phyloP scores from a whole-genome alignment of 768 basidiomycete species.

The Leccinum rimulosum region DNA sequence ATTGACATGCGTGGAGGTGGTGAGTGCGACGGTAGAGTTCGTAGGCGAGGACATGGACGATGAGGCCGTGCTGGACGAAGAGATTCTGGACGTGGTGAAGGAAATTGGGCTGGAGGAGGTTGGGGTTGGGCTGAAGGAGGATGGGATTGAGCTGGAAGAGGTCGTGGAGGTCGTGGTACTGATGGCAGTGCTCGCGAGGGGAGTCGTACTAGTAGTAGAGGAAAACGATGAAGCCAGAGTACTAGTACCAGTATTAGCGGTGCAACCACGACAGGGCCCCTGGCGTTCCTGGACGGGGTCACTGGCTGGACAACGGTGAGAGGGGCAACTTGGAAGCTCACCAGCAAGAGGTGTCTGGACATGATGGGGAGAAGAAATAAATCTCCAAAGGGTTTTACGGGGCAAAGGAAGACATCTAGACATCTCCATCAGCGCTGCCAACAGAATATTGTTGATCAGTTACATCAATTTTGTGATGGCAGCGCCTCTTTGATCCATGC shows the following conservation, averaged over 20 bases:
- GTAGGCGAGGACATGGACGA: neutral
- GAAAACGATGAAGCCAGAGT: no score
- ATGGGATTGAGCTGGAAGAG: neutral
- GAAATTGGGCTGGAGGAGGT: no score
- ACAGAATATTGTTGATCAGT: no score
- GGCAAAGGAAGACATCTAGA: neutral
- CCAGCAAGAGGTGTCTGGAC: neutral
- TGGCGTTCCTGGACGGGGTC: slow-evolving; percentile 5
- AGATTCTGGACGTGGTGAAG: neutral
- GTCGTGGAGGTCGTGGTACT: neutral
- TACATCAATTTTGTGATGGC: slow-evolving; percentile 7
- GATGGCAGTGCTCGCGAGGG: neutral
- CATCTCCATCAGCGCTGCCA: neutral
- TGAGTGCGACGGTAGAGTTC: slow-evolving; percentile 5
- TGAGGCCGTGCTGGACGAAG: neutral
- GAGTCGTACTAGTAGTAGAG: neutral
- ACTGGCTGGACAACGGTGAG: neutral
- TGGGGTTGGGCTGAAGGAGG: neutral
- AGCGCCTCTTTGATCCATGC: slow-evolving; percentile 20
- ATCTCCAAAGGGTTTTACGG: neutral
- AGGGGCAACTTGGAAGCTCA: neutral
- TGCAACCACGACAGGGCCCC: neutral
- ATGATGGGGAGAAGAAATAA: neutral
- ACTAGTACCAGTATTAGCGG: neutral
- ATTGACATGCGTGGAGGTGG: slow-evolving; percentile 13